Evolutionary conservation across 805 yeast species (phyloP).

Genomic region (Starmerella apis): DNA sequence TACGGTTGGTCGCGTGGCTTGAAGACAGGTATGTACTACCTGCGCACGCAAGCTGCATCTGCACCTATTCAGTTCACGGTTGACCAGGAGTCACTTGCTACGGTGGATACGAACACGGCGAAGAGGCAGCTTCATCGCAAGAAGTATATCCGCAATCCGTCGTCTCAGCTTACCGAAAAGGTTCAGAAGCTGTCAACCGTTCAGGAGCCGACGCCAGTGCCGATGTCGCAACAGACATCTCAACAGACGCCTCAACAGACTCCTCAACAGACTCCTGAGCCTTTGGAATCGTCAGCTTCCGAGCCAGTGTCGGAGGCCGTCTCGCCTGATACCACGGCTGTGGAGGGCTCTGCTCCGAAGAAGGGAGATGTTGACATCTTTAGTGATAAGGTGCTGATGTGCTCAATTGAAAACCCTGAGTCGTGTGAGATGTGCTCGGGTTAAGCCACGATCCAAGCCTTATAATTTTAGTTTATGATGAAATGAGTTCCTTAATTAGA

Average conservation of each 20-base stretch:
- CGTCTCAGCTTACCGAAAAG: slow-evolving; percentile 10
- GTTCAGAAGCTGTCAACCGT: slow-evolving; percentile 12
- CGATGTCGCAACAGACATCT: not conserved
- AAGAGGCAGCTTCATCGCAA: slow-evolving; percentile 23
- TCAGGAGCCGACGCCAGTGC: not conserved
- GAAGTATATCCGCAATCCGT: slow-evolving; percentile 23
- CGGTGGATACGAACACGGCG: slow-evolving; percentile 15
- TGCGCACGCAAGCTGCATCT: slow-evolving; percentile 95
- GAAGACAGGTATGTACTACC: slow-evolving; percentile 97
- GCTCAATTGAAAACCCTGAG: slow-evolving; percentile 94
- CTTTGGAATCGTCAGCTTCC: slow-evolving; percentile 8
- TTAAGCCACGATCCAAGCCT: slow-evolving; percentile 31
- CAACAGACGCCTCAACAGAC: slow-evolving; percentile 1
- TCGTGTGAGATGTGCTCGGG: slow-evolving; percentile 99
- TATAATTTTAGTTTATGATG: slow-evolving; percentile 1
- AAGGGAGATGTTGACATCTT: slow-evolving; percentile 64
- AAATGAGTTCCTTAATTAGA: slow-evolving; percentile 7
- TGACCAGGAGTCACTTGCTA: slow-evolving; percentile 38
- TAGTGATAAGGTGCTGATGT: slow-evolving; percentile 88
- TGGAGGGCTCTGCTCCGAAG: slow-evolving; percentile 22
- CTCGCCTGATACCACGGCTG: slow-evolving; percentile 16
- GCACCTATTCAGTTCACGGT: slow-evolving; percentile 90
- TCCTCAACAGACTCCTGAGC: slow-evolving; percentile 11
- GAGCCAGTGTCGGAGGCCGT: slow-evolving; percentile 12
- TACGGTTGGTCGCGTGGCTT: slow-evolving; percentile 98